Conservation (phyloP, 2,329 filamentous ascomycete species). For the Penicillium janthinellum region DNA sequence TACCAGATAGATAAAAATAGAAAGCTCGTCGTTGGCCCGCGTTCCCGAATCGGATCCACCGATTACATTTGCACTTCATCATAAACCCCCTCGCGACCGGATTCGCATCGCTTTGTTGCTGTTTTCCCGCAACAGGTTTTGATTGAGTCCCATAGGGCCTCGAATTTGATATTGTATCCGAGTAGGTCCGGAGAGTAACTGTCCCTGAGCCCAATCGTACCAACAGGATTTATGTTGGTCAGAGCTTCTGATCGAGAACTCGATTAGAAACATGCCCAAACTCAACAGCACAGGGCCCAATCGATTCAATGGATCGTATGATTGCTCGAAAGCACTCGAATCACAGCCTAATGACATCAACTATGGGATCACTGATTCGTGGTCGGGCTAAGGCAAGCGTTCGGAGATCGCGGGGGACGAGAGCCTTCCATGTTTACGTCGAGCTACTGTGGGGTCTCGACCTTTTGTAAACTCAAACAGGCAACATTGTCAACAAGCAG, state of each 20-base stretch:
- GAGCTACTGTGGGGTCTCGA: neutral
- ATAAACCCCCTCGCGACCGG: neutral
- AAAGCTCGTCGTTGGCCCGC: constrained; percentile 1
- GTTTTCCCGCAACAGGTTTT: neutral
- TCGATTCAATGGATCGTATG: neutral
- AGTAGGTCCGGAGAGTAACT: neutral
- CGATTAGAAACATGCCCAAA: neutral
- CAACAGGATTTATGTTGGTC: neutral
- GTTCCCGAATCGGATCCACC: neutral
- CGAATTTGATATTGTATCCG: neutral
- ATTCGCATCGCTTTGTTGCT: neutral
- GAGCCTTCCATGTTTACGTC: neutral
- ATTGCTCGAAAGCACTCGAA: neutral
- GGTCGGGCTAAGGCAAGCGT: neutral
- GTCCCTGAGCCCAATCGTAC: neutral
- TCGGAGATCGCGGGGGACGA: neutral
- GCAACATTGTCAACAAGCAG: neutral
- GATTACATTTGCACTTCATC: constrained; percentile 2
- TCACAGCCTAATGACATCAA: neutral
- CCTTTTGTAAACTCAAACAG: neutral
- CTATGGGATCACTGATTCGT: neutral
- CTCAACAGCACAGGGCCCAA: neutral
- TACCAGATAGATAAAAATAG: constrained; percentile 1
- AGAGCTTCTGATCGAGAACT: neutral
- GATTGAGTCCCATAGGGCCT: neutral